These are phyloP conservation scores for Ophiognomonia clavigignenti-juglandacearum DNA, from an alignment of 2,329 filamentous ascomycete genomes.

Conservation along the genomic window DNA sequence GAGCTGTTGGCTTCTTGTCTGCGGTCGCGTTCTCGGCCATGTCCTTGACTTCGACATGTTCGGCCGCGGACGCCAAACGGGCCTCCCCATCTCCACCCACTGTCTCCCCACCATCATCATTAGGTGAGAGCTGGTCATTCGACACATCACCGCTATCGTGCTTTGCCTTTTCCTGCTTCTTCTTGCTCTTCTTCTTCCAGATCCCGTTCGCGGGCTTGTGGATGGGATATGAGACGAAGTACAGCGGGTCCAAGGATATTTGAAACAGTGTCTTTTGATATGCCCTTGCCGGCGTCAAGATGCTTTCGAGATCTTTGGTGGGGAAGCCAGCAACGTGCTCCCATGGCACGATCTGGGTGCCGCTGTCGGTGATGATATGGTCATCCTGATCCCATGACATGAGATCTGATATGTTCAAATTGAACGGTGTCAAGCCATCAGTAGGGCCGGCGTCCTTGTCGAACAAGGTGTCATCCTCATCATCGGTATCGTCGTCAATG, in stretches of 20 bases:
- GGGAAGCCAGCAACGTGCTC: constrained; percentile 70
- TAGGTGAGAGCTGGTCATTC: constrained; percentile 25
- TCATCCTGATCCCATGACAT: constrained; percentile 47
- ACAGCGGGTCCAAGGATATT: constrained; percentile 72
- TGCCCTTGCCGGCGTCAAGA: constrained; percentile 69
- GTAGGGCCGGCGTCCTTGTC: constrained; percentile 39
- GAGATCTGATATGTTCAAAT: constrained; percentile 33
- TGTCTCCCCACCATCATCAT: constrained; percentile 20
- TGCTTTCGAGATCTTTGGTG: constrained; percentile 72
- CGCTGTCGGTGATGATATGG: constrained; percentile 50
- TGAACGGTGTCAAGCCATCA: constrained; percentile 23
- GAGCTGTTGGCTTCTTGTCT: constrained; percentile 27
- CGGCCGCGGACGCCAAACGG: constrained; percentile 20
- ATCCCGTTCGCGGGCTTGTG: constrained; percentile 74
- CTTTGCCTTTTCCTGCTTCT: constrained; percentile 27
- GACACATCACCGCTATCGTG: constrained; percentile 20
- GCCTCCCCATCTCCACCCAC: constrained; percentile 8
- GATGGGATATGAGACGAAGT: constrained; percentile 78
- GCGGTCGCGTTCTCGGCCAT: constrained; percentile 27
- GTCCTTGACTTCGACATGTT: constrained; percentile 26
- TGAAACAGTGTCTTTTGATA: constrained; percentile 83
- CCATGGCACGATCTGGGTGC: constrained; percentile 60
- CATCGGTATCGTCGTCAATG: constrained; percentile 30
- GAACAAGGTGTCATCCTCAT: constrained; percentile 48
- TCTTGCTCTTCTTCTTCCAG: constrained; percentile 64